phyloP scores from a whole-genome alignment of 1,139 yeast species.

The Candida albicans region DNA sequence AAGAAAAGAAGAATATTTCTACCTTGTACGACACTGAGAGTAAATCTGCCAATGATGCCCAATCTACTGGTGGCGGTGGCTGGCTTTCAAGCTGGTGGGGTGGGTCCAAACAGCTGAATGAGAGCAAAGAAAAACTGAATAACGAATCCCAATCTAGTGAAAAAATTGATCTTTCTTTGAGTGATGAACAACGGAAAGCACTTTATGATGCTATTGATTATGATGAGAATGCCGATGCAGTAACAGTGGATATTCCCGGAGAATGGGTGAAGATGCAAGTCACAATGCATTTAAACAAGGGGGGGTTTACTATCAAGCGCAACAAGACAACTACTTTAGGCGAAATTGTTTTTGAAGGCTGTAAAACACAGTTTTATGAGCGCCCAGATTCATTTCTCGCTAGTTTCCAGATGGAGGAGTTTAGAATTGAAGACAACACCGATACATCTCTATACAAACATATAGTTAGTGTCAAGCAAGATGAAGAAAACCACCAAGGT shows the following conservation, averaged over 20 bases:
- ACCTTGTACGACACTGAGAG: slow-evolving; percentile 11
- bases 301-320: slow-evolving; percentile 67
- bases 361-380: slow-evolving; percentile 70
- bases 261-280: slow-evolving; percentile 70
- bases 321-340: slow-evolving; percentile 54
- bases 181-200: slow-evolving; percentile 75
- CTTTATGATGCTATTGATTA: slow-evolving; percentile 92
- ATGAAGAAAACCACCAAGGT: not conserved
- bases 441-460: slow-evolving; percentile 73
- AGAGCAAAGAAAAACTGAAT: slow-evolving; percentile 5
- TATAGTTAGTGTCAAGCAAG: slow-evolving; percentile 80
- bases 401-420: slow-evolving; percentile 73
- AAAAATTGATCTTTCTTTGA: slow-evolving; percentile 38
- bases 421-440: slow-evolving; percentile 86
- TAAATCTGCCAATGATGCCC: slow-evolving; percentile 14
- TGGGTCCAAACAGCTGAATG: slow-evolving; percentile 15
- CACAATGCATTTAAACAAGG: slow-evolving; percentile 67
- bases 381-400: slow-evolving; percentile 77
- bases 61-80: slow-evolving; percentile 27
- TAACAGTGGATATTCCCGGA: slow-evolving; percentile 66
- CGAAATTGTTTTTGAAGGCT: slow-evolving; percentile 79
- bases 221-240: slow-evolving; percentile 64
- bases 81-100: slow-evolving; percentile 69
- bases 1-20: slow-evolving; percentile 39
- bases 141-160: slow-evolving; percentile 11